phyloP scores from a whole-genome alignment of 352 stramenopile species.

The Stephanocyclus meneghinianus region DNA sequence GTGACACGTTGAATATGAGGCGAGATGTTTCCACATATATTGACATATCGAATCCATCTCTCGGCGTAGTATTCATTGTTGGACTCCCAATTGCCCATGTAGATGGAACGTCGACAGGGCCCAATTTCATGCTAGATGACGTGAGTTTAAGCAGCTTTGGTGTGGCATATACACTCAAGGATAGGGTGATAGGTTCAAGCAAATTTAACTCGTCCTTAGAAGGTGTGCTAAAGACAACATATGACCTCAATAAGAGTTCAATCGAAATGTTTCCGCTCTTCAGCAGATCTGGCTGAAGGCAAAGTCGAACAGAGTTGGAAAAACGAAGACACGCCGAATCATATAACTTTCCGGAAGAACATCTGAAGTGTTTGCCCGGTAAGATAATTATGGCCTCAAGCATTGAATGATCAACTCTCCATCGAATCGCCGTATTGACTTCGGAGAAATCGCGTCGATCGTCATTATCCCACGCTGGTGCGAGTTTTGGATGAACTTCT shows the following conservation, averaged over 20 bases:
- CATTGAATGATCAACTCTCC: slow-evolving; percentile 44
- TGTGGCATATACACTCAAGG: not conserved
- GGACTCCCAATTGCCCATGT: not conserved
- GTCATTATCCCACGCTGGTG: not conserved
- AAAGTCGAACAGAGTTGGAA: not conserved
- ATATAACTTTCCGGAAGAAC: not conserved
- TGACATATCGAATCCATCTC: slow-evolving; percentile 3
- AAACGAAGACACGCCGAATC: not conserved
- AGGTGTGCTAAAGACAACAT: not conserved
- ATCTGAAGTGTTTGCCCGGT: slow-evolving; percentile 23
- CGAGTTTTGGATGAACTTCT: not conserved
- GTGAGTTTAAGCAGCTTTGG: not conserved
- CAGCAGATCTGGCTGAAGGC: not conserved
- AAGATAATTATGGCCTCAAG: slow-evolving; percentile 40
- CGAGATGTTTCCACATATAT: not conserved
- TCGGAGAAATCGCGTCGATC: not conserved
- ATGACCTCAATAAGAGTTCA: not conserved
- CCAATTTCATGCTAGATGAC: not conserved
- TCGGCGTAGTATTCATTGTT: not conserved
- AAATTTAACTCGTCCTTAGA: not conserved
- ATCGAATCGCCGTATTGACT: slow-evolving; percentile 30
- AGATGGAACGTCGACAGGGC: not conserved
- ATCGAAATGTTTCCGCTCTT: slow-evolving; percentile 16
- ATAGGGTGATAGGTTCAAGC: slow-evolving; percentile 1
- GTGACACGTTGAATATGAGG: not conserved